Evolutionary conservation across 2,329 filamentous ascomycete genomes (phyloP), one percentile per base, ranked within the genome.

Genomic region (Bimuria novae-zelandiae): DNA sequence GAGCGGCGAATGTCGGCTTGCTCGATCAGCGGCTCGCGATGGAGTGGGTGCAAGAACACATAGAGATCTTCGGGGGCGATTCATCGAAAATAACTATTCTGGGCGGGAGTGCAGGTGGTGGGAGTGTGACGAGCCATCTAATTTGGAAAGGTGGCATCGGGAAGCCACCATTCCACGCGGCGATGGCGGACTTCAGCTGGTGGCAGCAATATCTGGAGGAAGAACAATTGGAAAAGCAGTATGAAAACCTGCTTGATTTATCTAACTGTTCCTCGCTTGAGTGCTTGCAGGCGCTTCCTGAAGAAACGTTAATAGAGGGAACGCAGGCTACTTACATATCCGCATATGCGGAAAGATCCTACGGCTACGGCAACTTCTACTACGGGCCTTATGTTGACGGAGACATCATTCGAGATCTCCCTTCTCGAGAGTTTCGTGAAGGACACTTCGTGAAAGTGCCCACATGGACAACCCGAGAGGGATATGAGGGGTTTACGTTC

Each of bases 1-100:
- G 84, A 0, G 77, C 80, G 45, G 71, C 86, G 6, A 89, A 89
- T 60, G 80, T 73, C 1, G 86, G 86, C 0, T 66, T 88, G 7
- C 73, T 86, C 2, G 85, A 88, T 59, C 84, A 88, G 67, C 75
- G 82, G 8, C 75, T 79, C 19, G 72, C 81, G 1, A 64, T 89
- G 39, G 62, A 79, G 40, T 88, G 86, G 85, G 77, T 87, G 0
- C 76, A 82, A 60, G 68, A 78, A 16, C 73, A 88, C 54, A 86
- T 88, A 19, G 43, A 22, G 22, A 40, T 49, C 17, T 63, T 64
- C 37, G 62, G 84, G 2, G 84, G 84, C 0, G 78, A 86, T 54
- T 79, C 81, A 0, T 60, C 77, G 14, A 81, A 82, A 57, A 79
- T 86, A 21, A 79, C 84, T 0, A 79, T 86, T 33, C 78, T 83